Conservation (phyloP, 495 filamentous ascomycete species). For the Apodospora peruviana region DNA sequence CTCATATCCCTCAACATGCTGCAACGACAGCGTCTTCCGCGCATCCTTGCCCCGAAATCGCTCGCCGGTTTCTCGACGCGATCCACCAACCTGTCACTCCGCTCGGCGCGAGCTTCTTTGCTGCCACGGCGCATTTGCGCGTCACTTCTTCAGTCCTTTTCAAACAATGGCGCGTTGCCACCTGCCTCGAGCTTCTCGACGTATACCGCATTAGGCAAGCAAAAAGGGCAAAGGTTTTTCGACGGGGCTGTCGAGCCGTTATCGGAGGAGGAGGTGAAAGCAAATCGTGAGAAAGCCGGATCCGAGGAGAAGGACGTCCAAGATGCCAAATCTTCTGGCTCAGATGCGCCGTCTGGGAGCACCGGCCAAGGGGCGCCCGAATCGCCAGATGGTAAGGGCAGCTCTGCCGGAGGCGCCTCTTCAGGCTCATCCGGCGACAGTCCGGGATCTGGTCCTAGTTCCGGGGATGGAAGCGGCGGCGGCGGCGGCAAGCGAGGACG, state of each 20-base stretch:
- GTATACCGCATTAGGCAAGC: conserved; percentile 28
- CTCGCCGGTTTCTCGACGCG: conserved; percentile 7
- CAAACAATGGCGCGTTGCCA: conserved; percentile 12
- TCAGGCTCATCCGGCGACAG: conserved; percentile 41
- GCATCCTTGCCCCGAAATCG: conserved; percentile 17
- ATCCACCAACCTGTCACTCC: conserved; percentile 11
- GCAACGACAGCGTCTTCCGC: conserved; percentile 26
- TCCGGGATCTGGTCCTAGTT: conserved; percentile 12
- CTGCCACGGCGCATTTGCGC: conserved; percentile 9
- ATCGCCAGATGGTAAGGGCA: conserved; percentile 38
- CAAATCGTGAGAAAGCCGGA: conserved; percentile 36
- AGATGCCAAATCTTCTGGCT: conserved; percentile 33
- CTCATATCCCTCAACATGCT: conserved; percentile 21
- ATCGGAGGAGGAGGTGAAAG: conserved; percentile 44
- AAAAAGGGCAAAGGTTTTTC: conserved; percentile 40
- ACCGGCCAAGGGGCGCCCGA: conserved; percentile 27
- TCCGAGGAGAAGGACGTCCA: conserved; percentile 32
- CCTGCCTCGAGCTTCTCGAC: conserved; percentile 35
- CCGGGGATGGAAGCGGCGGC: conserved; percentile 6
- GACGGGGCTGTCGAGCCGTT: conserved; percentile 35
- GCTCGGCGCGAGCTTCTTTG: conserved; percentile 10
- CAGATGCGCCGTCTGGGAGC: conserved; percentile 26
- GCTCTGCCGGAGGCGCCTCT: conserved; percentile 30
- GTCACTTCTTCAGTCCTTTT: conserved; percentile 6
- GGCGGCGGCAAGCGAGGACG: conserved; percentile 53